These are phyloP conservation scores for Nemania abortiva DNA, from an alignment of 2,329 filamentous ascomycete genomes.

Conservation along the genomic window DNA sequence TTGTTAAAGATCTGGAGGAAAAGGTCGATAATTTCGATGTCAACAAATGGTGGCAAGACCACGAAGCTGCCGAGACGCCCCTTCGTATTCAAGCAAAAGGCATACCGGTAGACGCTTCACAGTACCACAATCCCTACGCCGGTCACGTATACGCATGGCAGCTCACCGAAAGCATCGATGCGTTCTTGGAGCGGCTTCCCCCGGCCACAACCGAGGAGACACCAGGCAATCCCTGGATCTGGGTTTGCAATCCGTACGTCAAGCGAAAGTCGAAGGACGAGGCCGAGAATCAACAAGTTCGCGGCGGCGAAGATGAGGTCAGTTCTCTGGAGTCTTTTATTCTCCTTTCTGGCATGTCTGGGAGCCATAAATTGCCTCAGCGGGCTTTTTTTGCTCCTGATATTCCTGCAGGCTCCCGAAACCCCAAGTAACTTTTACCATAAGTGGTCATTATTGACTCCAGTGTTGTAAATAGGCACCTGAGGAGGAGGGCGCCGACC, in stretches of 20 bases:
- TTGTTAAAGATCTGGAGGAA: slow-evolving; percentile 61
- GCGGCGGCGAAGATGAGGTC: slow-evolving; percentile 59
- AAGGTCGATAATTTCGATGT: slow-evolving; percentile 65
- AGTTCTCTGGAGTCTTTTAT: too few species aligned
- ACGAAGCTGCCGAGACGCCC: slow-evolving; percentile 37
- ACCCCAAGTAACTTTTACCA: too few species aligned
- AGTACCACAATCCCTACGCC: slow-evolving; percentile 70
- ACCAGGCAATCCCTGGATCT: slow-evolving; percentile 74
- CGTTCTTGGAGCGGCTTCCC: slow-evolving; percentile 76
- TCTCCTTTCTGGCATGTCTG: too few species aligned
- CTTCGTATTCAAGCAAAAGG: slow-evolving; percentile 41
- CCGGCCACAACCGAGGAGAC: slow-evolving; percentile 69
- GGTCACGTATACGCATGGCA: slow-evolving; percentile 70
- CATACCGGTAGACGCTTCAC: slow-evolving; percentile 35
- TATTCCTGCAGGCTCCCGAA: too few species aligned
- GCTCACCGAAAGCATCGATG: slow-evolving; percentile 70
- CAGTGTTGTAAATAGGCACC: slow-evolving; percentile 53
- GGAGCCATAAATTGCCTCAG: too few species aligned
- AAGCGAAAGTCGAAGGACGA: slow-evolving; percentile 52
- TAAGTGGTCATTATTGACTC: too few species aligned
- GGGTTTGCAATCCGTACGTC: slow-evolving; percentile 73
- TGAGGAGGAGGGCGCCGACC: slow-evolving; percentile 59
- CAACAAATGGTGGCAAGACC: slow-evolving; percentile 61
- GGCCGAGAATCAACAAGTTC: slow-evolving; percentile 54
- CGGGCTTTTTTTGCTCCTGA: too few species aligned